Percentiles rank a stretch among this genome's conserved stretches.
Evolutionary conservation across 495 filamentous ascomycete genomes (phyloP).

Genomic region (Hypoxylon rickii): DNA sequence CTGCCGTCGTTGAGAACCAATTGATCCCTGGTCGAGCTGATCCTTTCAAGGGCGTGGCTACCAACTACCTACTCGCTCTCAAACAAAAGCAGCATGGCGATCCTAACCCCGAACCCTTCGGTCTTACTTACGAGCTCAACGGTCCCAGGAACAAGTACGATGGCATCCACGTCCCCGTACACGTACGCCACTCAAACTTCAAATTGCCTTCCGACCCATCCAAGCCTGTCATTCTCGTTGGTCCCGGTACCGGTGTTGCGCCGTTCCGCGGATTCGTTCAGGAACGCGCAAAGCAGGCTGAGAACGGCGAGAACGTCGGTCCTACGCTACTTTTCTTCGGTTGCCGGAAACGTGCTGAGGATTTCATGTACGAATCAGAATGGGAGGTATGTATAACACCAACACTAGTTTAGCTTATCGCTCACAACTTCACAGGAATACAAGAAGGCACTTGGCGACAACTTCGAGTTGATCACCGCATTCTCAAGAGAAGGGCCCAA

Average conservation of each 20-base stretch:
- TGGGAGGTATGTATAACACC: slow-evolving; percentile 76
- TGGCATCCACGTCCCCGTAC: slow-evolving; percentile 92
- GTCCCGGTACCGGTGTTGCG: slow-evolving; percentile 94
- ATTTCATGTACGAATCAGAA: slow-evolving; percentile 90
- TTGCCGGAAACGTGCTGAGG: slow-evolving; percentile 80
- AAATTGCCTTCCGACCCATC: slow-evolving; percentile 95
- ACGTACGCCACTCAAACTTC: slow-evolving; percentile 98
- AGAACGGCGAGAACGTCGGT: slow-evolving; percentile 82
- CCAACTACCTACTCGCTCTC: slow-evolving; percentile 94
- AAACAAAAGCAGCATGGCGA: slow-evolving; percentile 98
- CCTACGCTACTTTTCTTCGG: slow-evolving; percentile 94
- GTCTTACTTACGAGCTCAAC: slow-evolving; percentile 83
- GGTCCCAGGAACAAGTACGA: slow-evolving; percentile 97
- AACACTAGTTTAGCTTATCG: neutral
- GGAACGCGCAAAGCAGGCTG: slow-evolving; percentile 81
- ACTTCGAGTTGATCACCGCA: slow-evolving; percentile 84
- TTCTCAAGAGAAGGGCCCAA: slow-evolving; percentile 84
- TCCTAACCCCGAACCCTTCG: slow-evolving; percentile 80
- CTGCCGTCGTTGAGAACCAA: slow-evolving; percentile 88
- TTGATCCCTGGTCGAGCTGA: slow-evolving; percentile 76
- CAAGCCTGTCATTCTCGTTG: slow-evolving; percentile 93
- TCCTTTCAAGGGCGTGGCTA: slow-evolving; percentile 90
- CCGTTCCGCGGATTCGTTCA: slow-evolving; percentile 96
- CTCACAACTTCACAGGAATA: slow-evolving; percentile 64
- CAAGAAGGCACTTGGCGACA: slow-evolving; percentile 79